These are phyloP conservation scores for Panellus pusillus DNA, from an alignment of 768 basidiomycete genomes.

Conservation along the genomic window DNA sequence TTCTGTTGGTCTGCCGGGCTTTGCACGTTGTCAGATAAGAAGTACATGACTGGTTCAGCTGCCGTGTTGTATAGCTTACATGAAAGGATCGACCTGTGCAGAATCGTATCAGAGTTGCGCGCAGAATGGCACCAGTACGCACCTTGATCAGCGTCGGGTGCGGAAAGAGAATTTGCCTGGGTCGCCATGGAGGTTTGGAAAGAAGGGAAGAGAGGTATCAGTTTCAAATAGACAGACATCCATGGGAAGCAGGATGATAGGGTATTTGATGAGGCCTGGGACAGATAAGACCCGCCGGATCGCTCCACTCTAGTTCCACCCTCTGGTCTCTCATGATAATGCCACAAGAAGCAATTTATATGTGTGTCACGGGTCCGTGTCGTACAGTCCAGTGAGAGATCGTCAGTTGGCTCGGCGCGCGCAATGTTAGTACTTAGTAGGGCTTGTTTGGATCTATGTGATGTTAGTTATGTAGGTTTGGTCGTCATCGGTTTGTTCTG, in stretches of 20 bases:
- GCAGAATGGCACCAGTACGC: conserved; percentile 8
- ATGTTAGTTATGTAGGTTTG: too few relatives aligned
- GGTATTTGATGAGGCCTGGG: not conserved
- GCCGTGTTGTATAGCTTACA: conserved; percentile 40
- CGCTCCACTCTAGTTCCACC: too few relatives aligned
- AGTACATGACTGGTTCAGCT: not conserved
- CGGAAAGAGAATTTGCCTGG: conserved; percentile 55
- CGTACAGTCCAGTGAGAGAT: not conserved
- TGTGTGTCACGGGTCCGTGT: conserved; percentile 15
- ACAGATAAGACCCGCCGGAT: too few relatives aligned
- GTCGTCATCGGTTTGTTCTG: too few relatives aligned
- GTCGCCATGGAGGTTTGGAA: conserved; percentile 49
- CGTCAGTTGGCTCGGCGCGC: too few relatives aligned
- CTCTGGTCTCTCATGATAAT: too few relatives aligned
- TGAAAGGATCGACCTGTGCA: conserved; percentile 64
- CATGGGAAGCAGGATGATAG: not conserved
- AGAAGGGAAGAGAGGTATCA: not conserved
- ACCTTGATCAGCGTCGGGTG: conserved; percentile 62
- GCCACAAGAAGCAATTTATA: conserved; percentile 1
- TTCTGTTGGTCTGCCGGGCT: conserved; percentile 60
- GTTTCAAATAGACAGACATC: not conserved
- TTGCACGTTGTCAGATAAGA: not conserved
- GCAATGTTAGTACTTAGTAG: too few relatives aligned
- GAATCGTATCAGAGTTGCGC: not conserved
- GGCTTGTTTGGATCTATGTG: too few relatives aligned